A percentile compares a stretch with the other conserved stretches of the same genome.
phyloP scores from a whole-genome alignment of 1,284 basidiomycete species.

The Boletus holoroseus region DNA sequence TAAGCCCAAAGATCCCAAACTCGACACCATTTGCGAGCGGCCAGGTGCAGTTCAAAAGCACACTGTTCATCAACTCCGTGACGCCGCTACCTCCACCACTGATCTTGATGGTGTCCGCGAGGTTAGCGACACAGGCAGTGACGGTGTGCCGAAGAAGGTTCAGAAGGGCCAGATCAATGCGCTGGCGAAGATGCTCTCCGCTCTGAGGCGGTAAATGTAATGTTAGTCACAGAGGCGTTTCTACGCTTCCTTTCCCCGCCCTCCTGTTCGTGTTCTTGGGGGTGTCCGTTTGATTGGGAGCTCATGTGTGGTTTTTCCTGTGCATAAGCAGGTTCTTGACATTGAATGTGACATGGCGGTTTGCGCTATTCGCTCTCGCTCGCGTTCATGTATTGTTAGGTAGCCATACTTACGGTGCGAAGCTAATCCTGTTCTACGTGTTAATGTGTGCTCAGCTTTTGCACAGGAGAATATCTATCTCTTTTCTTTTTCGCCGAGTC shows the following conservation, averaged over 20 bases:
- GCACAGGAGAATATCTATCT: slow-evolving; percentile 12
- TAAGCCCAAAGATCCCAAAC: slow-evolving; percentile 57
- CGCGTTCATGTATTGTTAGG: slow-evolving; percentile 47
- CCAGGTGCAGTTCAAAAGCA: slow-evolving; percentile 34
- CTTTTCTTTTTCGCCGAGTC: slow-evolving; percentile 17
- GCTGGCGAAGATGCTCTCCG: slow-evolving; percentile 78
- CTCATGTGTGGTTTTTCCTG: slow-evolving; percentile 21
- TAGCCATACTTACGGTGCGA: slow-evolving; percentile 47
- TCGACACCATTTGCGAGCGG: slow-evolving; percentile 72
- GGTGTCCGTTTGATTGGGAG: slow-evolving; percentile 12
- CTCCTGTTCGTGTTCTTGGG: slow-evolving; percentile 1
- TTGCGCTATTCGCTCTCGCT: slow-evolving; percentile 26
- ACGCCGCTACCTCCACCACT: slow-evolving; percentile 64
- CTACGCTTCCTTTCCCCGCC: not conserved
- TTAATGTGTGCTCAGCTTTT: slow-evolving; percentile 22
- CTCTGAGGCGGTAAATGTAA: slow-evolving; percentile 55
- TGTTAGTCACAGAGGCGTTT: slow-evolving; percentile 25
- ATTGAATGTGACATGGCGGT: slow-evolving; percentile 26
- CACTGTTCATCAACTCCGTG: slow-evolving; percentile 35
- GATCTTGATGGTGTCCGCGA: slow-evolving; percentile 45
- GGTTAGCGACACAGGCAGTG: slow-evolving; percentile 32
- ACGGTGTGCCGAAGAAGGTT: slow-evolving; percentile 63
- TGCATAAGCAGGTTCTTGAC: slow-evolving; percentile 29
- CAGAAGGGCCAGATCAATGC: slow-evolving; percentile 80
- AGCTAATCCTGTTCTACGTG: slow-evolving; percentile 34